Evolutionary conservation across 163 green algal species (phyloP), one percentile per base, ranked within the genome.

Genomic region (Volvox carteri): DNA sequence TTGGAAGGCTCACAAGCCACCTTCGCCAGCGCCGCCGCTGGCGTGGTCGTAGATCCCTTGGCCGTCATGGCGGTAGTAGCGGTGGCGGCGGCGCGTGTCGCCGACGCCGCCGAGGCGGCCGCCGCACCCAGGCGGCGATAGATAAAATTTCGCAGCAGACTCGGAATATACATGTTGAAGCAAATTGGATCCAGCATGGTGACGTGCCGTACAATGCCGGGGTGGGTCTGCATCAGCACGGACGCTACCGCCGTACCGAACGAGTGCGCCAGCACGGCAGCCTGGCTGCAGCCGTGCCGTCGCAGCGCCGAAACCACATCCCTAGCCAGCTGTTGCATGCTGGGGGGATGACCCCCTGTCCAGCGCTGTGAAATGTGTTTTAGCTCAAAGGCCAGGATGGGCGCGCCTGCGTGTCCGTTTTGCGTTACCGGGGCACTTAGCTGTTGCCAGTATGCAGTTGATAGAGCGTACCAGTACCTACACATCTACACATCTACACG

Each of bases 331-430:
- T 78, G 39, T 50, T 62, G 52, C 62, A 88, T 46, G 44, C 50
- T 73, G 44, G 78, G 79, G 42, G 60, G 73, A 39, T 78, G 28
- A 11, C 18, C 33, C 28, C 48, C 14, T 35, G 65, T 85, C 77
- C 86, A 89, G 54, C 90, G 86, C 86, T 89, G 79, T 1, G 86
- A 90, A 30, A 93, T 65, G 60, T 93, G 90, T 68, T 89, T 90
- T 44, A 87, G 90, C 84, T 93, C 90, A 21, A 93, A 87, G 28
- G 86, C 80, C 0, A 93, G 76, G 14, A 93, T 65, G 30, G 90
- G 90, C 28, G 90, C 73, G 25, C 86, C 86, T 86, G 86, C 73
- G 41, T 65, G 25, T 65, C 5, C 54, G 28, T 11, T n/a, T n/a
- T n/a, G n/a, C n/a, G n/a, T n/a, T n/a, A n/a, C n/a, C n/a, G n/a